Conservation (phyloP, 805 yeast species). For the Ogataea trehalophila region DNA sequence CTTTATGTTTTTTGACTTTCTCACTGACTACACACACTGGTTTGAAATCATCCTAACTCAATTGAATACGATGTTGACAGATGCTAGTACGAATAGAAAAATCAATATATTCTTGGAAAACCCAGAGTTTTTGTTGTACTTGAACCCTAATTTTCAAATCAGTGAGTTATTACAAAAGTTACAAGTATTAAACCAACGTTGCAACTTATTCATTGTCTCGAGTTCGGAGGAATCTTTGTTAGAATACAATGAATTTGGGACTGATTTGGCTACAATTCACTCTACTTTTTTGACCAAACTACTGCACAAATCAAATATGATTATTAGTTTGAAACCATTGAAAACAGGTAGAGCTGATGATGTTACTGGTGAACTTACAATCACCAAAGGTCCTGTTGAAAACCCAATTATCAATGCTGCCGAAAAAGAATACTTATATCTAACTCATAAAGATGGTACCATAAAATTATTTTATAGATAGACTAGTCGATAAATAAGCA, state of each 20-base stretch:
- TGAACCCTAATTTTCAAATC: constrained; percentile 5
- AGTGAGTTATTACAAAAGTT: constrained; percentile 17
- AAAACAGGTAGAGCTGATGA: constrained; percentile 81
- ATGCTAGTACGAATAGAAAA: constrained; percentile 12
- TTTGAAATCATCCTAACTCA: constrained; percentile 13
- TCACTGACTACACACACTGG: constrained; percentile 31
- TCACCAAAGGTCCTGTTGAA: constrained; percentile 50
- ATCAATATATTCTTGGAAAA: constrained; percentile 22
- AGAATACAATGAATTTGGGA: constrained; percentile 12
- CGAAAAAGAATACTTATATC: constrained; percentile 63
- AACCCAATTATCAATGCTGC: constrained; percentile 24
- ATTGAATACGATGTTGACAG: constrained; percentile 10
- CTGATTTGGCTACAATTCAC: constrained; percentile 30
- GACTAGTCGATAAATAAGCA: too few species aligned
- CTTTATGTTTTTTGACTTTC: constrained; percentile 37
- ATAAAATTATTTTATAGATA: constrained; percentile 42
- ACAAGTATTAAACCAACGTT: constrained; percentile 11
- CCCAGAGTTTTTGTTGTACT: constrained; percentile 26
- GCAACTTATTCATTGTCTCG: constrained; percentile 22
- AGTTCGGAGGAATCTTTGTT: constrained; percentile 20
- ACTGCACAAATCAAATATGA: constrained; percentile 45
- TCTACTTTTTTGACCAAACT: constrained; percentile 44
- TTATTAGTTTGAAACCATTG: constrained; percentile 60
- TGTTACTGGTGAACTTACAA: constrained; percentile 65
- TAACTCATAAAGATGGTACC: constrained; percentile 49